phyloP scores from a whole-genome alignment of 1,284 basidiomycete species.

The Sporisorium scitamineum region DNA sequence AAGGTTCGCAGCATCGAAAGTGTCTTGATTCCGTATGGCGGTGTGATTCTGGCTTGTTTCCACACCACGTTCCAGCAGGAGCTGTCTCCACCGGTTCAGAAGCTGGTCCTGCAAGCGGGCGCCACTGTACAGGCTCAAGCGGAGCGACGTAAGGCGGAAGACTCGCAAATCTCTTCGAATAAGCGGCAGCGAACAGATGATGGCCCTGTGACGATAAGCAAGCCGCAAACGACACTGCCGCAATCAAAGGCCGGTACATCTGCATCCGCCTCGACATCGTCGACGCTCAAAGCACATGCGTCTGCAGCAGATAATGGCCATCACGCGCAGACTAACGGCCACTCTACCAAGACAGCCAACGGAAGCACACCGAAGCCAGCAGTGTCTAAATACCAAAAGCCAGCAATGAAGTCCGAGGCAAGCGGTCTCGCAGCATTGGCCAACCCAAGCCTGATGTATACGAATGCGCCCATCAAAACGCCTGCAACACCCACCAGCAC shows the following conservation, averaged over 20 bases:
- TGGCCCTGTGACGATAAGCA: background rate
- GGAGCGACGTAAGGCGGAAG: constrained; percentile 33
- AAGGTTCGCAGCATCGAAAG: constrained; percentile 79
- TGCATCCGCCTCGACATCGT: background rate
- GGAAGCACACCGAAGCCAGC: constrained; percentile 25
- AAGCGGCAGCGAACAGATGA: constrained; percentile 26
- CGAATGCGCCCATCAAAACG: constrained; percentile 31
- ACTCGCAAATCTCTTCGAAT: constrained; percentile 23
- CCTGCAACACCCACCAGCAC: constrained; percentile 15
- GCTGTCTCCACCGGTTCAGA: constrained; percentile 38
- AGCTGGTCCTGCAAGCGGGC: constrained; percentile 29
- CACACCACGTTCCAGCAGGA: constrained; percentile 68
- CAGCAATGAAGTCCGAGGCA: constrained; percentile 22
- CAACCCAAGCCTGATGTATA: constrained; percentile 40
- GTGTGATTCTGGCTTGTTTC: constrained; percentile 72
- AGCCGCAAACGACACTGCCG: background rate
- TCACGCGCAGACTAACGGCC: background rate
- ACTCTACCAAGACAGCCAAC: constrained; percentile 11
- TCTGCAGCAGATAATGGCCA: constrained; percentile 2
- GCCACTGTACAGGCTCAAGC: constrained; percentile 21
- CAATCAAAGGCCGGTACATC: background rate
- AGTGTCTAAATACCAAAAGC: constrained; percentile 14
- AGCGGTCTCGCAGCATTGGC: constrained; percentile 14
- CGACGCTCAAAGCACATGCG: background rate
- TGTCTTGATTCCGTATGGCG: constrained; percentile 93